Evolutionary conservation across 2,329 filamentous ascomycete genomes (phyloP), one percentile per base, ranked within the genome.

Genomic region (Cercospora sesami): DNA sequence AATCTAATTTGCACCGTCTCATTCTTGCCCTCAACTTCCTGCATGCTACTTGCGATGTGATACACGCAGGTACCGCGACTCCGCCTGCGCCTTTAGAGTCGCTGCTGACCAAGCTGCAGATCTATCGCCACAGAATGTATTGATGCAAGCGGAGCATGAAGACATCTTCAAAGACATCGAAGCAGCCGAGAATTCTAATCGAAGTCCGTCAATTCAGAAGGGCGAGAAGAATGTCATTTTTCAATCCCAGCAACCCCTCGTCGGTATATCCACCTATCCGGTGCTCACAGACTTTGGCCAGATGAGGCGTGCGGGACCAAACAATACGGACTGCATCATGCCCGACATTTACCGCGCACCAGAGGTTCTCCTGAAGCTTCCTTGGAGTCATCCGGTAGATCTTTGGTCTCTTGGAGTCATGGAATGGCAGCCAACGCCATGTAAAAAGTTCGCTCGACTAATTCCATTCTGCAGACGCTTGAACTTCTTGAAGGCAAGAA

Each of bases 111-210:
- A 23, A 58, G 23, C 16, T 30, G 21, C 16, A 72, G 70, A 70
- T 12, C 65, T 69, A 71, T 9, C 82, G 78, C 64, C 78, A 21
- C 73, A 77, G 18, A 72, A 75, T 61, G 75, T 85, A 68, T 79
- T 86, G 66, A 72, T 76, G 33, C 81, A 83, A 71, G 82, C 74
- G 60, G 76, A 80, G 64, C 69, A 75, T 36, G 62, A 67, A 55
- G 26, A 42, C 2, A 21, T 30, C 6, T 69, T 68, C 39, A 16
- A 28, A 55, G 18, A 16, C 12, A 62, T 68, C 7, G 70, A 70
- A 36, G 26, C 57, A 60, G 36, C 31, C 14, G 65, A 66, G 18
- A 14, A n/a, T 28, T 28, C 26, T 7, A 18, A 62, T 7, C 60
- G 57, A 6, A 70, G 53, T 31, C 14, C 28, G 7, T 63, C 68